Evolutionary conservation across 345 rosid species (phyloP).

Genomic region (Lepidium sativum): DNA sequence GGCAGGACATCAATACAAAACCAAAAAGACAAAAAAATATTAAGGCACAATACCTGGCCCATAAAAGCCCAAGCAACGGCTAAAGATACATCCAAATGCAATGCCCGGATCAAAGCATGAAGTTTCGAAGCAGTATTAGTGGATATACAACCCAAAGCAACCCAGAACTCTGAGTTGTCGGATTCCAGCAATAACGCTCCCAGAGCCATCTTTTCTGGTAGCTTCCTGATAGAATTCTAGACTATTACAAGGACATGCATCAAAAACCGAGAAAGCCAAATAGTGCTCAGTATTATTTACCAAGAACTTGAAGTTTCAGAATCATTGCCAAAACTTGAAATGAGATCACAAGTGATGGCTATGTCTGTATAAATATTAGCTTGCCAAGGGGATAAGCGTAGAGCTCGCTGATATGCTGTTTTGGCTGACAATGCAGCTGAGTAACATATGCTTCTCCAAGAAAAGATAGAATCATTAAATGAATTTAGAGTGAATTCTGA

Average conservation of each 20-base stretch:
- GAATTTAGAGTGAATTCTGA: constrained; percentile 28
- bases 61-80: constrained; percentile 90
- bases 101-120: constrained; percentile 78
- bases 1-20: background rate
- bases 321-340: constrained; percentile 38
- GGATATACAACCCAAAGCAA: constrained; percentile 76
- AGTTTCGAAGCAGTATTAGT: constrained; percentile 59
- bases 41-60: constrained; percentile 60
- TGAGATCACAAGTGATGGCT: constrained; percentile 64
- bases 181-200: constrained; percentile 86
- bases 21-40: background rate
- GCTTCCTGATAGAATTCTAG: constrained; percentile 60
- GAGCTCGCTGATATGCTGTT: constrained; percentile 68
- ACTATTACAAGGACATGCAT: constrained; percentile 12
- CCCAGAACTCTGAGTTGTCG: constrained; percentile 75
- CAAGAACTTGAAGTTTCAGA: constrained; percentile 36
- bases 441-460: constrained; percentile 64
- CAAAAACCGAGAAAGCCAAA: constrained; percentile 11
- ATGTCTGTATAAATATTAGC: constrained; percentile 72
- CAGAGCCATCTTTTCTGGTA: constrained; percentile 82
- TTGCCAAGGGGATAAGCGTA: constrained; percentile 87
- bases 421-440: constrained; percentile 57
- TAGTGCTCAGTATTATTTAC: constrained; percentile 33
- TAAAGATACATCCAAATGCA: constrained; percentile 80
- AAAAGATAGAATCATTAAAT: constrained; percentile 43